Evolutionary conservation across 257 asterid genomes (phyloP).

Genomic region (Nicotiana paniculata): DNA sequence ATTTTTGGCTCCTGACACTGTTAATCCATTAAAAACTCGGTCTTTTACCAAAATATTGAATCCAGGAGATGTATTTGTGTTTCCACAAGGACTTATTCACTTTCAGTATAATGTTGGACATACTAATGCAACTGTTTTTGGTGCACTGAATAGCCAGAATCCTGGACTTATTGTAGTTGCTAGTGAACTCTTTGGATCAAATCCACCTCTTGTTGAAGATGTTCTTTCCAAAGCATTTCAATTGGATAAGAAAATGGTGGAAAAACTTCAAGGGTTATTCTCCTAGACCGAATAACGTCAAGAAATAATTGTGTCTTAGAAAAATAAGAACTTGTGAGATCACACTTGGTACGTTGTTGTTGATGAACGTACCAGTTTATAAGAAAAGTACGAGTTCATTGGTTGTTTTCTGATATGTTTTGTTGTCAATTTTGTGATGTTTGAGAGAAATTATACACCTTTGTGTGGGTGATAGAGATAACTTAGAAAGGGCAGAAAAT

Average conservation of each 20-base stretch:
- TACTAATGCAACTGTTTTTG: neutral
- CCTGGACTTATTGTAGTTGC: neutral
- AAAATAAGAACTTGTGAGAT: too few species aligned
- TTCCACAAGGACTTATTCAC: conserved; percentile 8
- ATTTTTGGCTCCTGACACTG: neutral
- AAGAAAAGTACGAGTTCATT: neutral
- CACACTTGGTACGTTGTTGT: too few species aligned
- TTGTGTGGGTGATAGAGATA: too few species aligned
- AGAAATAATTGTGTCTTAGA: too few species aligned
- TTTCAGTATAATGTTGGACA: conserved; percentile 7
- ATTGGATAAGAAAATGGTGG: neutral
- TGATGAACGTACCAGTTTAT: too few species aligned
- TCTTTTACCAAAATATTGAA: conserved; percentile 2
- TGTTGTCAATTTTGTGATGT: neutral
- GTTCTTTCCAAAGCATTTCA: conserved; percentile 12
- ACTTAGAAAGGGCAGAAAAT: neutral
- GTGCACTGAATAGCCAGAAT: conserved; percentile 6
- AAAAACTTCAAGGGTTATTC: neutral
- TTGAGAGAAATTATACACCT: neutral
- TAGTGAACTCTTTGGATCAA: neutral
- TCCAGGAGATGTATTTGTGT: conserved; percentile 3
- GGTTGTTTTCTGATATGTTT: neutral
- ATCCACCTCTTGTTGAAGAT: neutral
- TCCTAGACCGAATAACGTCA: neutral
- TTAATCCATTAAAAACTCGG: neutral